Base-by-base conservation (phyloP, 805 yeast species). In the Sungouiella blattae region DNA sequence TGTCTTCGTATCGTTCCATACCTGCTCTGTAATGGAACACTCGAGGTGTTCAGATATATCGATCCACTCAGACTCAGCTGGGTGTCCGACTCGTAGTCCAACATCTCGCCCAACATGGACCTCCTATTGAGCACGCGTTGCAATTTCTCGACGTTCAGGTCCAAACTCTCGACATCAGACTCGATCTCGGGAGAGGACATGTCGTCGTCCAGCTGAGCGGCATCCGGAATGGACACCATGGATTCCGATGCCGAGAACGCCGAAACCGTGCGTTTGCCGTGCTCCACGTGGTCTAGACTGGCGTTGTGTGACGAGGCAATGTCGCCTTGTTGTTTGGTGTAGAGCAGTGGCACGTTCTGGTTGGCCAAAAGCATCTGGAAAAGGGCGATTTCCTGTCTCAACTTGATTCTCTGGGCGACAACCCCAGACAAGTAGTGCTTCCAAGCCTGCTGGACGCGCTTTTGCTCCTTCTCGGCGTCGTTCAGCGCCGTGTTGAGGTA, bases 101-200 rank as follows among this genome's bases (percentile, higher is more conserved):
- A 52, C 73, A 67, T 66, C 8, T 67, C 71, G 21, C 71, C 69
- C 42, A 67, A 50, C 47, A 67, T 58, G 8, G 71, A 64, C 35
- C 64, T 57, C 35, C 73, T 57, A 37, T 67, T 62, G 33, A 45
- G 39, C 38, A 52, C 26, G 42, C 46, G 31, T 41, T 50, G 43
- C 41, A 67, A 58, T 33, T 52, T 57, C 32, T 54, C 58, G 8
- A 50, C 49, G 12, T 30, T 30, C 24, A 33, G 39, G 33, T 44
- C 47, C n/a, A 36, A 26, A 3, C 37, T 20, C 8, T 32, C 40
- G 26, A 11, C 22, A 12, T 38, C 45, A n/a, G 26, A 26, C 16
- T 22, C 18, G 14, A 18, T 7, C 14, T 27, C 22, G 13, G 5
- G 16, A 22, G 23, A 18, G 16, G 17, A 8, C 6, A 20, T 6